Evolutionary conservation across 345 rosid genomes (phyloP).

Genomic region (Turnera subulata): DNA sequence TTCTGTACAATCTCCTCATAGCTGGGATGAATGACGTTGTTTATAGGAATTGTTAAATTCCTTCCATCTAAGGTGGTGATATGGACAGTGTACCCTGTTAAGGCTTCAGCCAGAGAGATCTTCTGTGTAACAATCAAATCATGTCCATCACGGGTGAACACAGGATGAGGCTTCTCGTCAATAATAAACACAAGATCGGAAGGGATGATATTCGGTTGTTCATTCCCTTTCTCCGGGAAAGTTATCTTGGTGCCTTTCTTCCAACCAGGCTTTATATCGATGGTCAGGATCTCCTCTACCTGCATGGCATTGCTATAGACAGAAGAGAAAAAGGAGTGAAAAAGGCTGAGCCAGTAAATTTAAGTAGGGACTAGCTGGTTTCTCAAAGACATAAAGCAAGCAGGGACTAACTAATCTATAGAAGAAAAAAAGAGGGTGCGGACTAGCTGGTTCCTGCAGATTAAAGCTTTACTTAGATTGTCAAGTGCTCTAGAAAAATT

Average conservation of each 20-base stretch:
- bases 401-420: too few relatives aligned
- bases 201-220: conserved; percentile 6
- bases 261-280: conserved; percentile 16
- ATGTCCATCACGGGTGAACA: conserved; percentile 10
- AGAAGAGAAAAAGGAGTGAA: neutral
- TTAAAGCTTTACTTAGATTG: too few relatives aligned
- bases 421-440: too few relatives aligned
- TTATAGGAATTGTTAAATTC: conserved; percentile 8
- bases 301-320: conserved; percentile 8
- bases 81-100: conserved; percentile 17
- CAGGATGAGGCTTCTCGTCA: conserved; percentile 12
- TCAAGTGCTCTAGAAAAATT: too few relatives aligned
- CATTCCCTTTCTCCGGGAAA: conserved; percentile 19
- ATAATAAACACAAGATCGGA: conserved; percentile 13
- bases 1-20: conserved; percentile 14
- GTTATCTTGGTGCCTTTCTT: conserved; percentile 18
- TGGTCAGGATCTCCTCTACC: conserved; percentile 10
- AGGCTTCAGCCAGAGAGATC: conserved; percentile 10
- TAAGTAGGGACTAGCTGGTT: neutral
- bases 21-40: conserved; percentile 13
- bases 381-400: neutral
- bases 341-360: neutral
- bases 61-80: conserved; percentile 18
- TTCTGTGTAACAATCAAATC: conserved; percentile 7
- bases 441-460: too few relatives aligned